Base-by-base conservation (phyloP, 169 alveolate genomes). In the Cyclospora cayetanensis region DNA sequence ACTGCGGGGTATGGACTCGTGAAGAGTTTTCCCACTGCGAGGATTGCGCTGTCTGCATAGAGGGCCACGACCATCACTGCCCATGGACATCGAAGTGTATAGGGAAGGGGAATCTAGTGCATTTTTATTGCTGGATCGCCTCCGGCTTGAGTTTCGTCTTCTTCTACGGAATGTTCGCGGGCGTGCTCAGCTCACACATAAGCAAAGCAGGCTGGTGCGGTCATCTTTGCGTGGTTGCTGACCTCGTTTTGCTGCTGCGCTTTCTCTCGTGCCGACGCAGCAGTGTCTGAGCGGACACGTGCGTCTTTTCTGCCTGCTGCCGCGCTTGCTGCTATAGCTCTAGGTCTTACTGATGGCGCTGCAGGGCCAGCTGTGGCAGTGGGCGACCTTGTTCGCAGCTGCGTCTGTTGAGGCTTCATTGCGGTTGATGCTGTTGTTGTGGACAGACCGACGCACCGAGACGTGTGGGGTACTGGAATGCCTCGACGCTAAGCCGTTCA, bases 11-110 rank as follows among this genome's bases (percentile, higher is more conserved):
- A 34, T 70, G 82, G 82, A 35, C 31, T 25, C n/a, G 76, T 41
- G 9, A 41, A 35, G 52, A 15, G 1, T 11, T 9, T 12, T 2
- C 4, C 53, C 98, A 97, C 94, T 97, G 98, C 90, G 80, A 72
- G 22, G 91, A 66, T 22, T 97, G 98, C 80, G 92, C 94, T 41
- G 94, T 94, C 29, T 97, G 98, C 82, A 93, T 97, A 4, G 95
- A 90, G 83, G 95, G 95, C 7, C 93, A 79, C 87, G 98, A 97
- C 92, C 98, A 97, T 94, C 98, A 97, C 93, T 97, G 98, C 79
- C 98, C 98, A 29, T 97, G 98, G 98, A 95, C 96, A 2, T 97
- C 97, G 74, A 95, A 95, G 79, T 97, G 98, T 82, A 92, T 97
- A 0, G 98, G 98, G 15, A 87, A 93, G 82, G 93, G 96, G 34